These are phyloP conservation scores for Leishmania turanica DNA, from an alignment of 208 protist genomes.

Conservation along the genomic window DNA sequence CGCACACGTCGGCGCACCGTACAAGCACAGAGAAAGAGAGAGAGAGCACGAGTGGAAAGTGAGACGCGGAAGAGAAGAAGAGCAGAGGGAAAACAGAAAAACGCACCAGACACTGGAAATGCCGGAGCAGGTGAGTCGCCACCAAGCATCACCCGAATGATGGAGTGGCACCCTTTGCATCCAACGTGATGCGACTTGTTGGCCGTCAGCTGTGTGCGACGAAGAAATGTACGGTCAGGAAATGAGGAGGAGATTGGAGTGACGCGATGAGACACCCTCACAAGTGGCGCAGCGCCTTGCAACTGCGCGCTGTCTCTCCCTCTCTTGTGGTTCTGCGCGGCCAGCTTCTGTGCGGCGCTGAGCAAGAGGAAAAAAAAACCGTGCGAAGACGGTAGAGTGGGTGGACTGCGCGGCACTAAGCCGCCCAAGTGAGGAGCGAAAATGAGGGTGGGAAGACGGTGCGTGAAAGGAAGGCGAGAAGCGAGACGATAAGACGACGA, in stretches of 20 bases:
- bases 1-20: not conserved
- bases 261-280: not conserved
- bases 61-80: not conserved
- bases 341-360: not conserved
- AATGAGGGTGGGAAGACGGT: not conserved
- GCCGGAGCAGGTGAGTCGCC: not conserved
- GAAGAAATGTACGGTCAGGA: not conserved
- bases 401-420: not conserved
- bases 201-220: not conserved
- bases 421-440: too few relatives aligned
- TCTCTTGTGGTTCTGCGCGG: not conserved
- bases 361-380: too few relatives aligned
- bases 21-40: not conserved
- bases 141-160: not conserved
- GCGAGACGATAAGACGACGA: too few relatives aligned
- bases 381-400: not conserved
- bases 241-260: too few relatives aligned
- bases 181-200: not conserved
- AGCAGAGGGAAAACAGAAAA: not conserved
- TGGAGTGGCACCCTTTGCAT: not conserved
- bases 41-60: not conserved
- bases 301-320: not conserved
- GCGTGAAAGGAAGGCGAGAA: not conserved
- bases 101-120: not conserved
- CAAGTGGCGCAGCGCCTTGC: not conserved